phyloP scores from a whole-genome alignment of 192 early-diverging fungal species.

The Backusella parvicylindrica region DNA sequence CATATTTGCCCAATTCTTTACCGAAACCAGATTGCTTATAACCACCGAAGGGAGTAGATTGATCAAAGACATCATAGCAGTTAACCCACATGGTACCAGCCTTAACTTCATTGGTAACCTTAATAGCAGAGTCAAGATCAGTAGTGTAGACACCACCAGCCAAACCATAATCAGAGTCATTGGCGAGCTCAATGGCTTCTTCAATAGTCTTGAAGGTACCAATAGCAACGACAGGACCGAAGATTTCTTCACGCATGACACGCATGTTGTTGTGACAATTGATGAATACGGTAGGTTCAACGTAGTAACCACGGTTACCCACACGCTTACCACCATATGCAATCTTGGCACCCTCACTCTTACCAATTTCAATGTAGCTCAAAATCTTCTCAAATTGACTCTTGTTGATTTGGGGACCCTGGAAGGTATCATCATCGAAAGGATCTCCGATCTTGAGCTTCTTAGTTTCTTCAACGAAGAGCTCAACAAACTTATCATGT shows the following conservation, averaged over 20 bases:
- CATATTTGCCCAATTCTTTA: constrained; percentile 54
- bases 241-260: constrained; percentile 76
- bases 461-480: constrained; percentile 48
- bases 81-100: constrained; percentile 69
- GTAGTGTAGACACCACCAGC: constrained; percentile 76
- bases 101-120: constrained; percentile 45
- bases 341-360: constrained; percentile 55
- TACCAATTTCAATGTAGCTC: constrained; percentile 58
- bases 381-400: constrained; percentile 67
- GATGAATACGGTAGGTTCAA: constrained; percentile 75
- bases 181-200: constrained; percentile 71
- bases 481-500: constrained; percentile 63
- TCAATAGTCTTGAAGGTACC: constrained; percentile 70
- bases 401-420: constrained; percentile 72
- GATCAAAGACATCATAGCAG: constrained; percentile 46
- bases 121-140: constrained; percentile 55
- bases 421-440: constrained; percentile 51
- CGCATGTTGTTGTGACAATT: constrained; percentile 51
- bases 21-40: constrained; percentile 71
- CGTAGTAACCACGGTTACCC: constrained; percentile 71
- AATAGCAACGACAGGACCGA: constrained; percentile 80
- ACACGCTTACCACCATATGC: constrained; percentile 54
- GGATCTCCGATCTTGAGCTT: constrained; percentile 74
- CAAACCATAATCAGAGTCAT: constrained; percentile 74
- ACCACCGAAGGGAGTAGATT: constrained; percentile 53